phyloP scores from a whole-genome alignment of 768 basidiomycete species.

The Lyophyllum decastes region DNA sequence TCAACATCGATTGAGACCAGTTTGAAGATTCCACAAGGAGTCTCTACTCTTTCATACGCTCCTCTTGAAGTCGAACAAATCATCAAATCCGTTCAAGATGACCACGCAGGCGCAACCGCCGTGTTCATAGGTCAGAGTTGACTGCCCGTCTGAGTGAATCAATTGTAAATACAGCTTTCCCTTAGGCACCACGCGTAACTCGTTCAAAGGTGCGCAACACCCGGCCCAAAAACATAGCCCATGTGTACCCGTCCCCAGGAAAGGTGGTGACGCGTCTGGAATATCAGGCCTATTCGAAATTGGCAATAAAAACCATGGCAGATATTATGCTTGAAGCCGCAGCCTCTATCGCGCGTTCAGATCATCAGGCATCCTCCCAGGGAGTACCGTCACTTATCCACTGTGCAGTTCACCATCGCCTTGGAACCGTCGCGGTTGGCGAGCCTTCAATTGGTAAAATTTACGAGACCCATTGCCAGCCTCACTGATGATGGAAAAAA shows the following conservation, averaged over 20 bases:
- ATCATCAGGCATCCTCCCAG: slow-evolving; percentile 32
- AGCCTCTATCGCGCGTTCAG: slow-evolving; percentile 40
- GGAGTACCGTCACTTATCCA: slow-evolving; percentile 44
- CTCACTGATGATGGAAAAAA: neutral
- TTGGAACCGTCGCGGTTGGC: slow-evolving; percentile 77
- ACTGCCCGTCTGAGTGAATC: neutral
- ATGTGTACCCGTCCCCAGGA: slow-evolving; percentile 38
- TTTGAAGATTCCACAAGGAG: slow-evolving; percentile 44
- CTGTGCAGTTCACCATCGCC: slow-evolving; percentile 71
- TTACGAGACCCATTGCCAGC: neutral
- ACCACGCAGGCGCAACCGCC: slow-evolving; percentile 70
- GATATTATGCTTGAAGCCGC: slow-evolving; percentile 55
- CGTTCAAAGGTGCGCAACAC: slow-evolving; percentile 65
- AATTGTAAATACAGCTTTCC: neutral
- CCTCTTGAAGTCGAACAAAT: slow-evolving; percentile 59
- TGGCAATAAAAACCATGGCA: slow-evolving; percentile 78
- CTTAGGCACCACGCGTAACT: slow-evolving; percentile 76
- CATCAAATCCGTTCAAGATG: slow-evolving; percentile 61
- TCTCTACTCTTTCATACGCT: slow-evolving; percentile 59
- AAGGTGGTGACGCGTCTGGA: slow-evolving; percentile 72
- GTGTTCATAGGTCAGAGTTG: slow-evolving; percentile 64
- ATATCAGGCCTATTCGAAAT: slow-evolving; percentile 81
- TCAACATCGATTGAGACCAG: slow-evolving; percentile 45
- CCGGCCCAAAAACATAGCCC: neutral
- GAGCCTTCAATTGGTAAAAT: slow-evolving; percentile 67